phyloP scores from a whole-genome alignment of 1,139 yeast genomes.

The Saccharomycopsis hybrid region DNA sequence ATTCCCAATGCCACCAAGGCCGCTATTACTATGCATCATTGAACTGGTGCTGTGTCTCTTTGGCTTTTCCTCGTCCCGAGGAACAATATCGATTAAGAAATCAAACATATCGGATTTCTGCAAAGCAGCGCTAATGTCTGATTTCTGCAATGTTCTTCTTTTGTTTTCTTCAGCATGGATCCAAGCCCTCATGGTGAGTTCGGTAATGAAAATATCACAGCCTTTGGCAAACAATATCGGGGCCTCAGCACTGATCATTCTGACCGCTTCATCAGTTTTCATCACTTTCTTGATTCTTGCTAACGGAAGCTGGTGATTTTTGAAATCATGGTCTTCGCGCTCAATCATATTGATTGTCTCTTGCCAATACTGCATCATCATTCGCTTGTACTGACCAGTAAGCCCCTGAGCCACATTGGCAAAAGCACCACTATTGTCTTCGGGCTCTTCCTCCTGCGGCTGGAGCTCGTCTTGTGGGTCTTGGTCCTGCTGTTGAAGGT shows the following conservation, averaged over 20 bases:
- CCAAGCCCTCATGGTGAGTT: slow-evolving; percentile 98
- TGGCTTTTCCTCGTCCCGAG: slow-evolving; percentile 67
- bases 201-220: slow-evolving; percentile 94
- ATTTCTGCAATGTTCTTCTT: slow-evolving; percentile 85
- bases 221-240: slow-evolving; percentile 97
- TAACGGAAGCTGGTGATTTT: slow-evolving; percentile 86
- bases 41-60: slow-evolving; percentile 25
- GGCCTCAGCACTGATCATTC: slow-evolving; percentile 97
- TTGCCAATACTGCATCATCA: slow-evolving; percentile 97
- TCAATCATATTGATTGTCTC: slow-evolving; percentile 88
- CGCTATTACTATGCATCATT: too few relatives aligned
- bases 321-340: slow-evolving; percentile 84
- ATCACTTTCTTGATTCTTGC: slow-evolving; percentile 90
- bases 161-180: slow-evolving; percentile 96
- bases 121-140: slow-evolving; percentile 92
- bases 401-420: slow-evolving; percentile 93
- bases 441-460: slow-evolving; percentile 27
- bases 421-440: slow-evolving; percentile 60
- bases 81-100: slow-evolving; percentile 90
- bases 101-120: slow-evolving; percentile 97
- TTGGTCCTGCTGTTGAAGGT: not conserved
- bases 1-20: too few relatives aligned
- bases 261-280: slow-evolving; percentile 96
- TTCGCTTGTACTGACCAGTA: slow-evolving; percentile 71
- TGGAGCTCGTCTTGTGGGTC: not conserved